phyloP scores from a whole-genome alignment of 352 stramenopile species.

The Phytophthora pini region DNA sequence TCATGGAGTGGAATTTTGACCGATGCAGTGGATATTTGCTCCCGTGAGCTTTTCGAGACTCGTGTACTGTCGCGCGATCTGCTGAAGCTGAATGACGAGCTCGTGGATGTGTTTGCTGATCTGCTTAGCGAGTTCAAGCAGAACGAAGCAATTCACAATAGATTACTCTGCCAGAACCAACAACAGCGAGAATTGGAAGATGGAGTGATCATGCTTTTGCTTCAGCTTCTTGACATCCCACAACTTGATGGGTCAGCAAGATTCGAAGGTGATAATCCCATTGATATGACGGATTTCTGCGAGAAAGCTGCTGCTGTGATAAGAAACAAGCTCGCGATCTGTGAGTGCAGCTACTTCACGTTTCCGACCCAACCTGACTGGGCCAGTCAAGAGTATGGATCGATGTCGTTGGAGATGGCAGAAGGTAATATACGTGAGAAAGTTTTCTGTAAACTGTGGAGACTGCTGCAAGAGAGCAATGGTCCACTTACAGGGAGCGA shows the following conservation, averaged over 20 bases:
- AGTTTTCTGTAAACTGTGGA: constrained; percentile 23
- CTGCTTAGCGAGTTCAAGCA: constrained; percentile 25
- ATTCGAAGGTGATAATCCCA: not conserved
- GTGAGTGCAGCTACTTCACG: constrained; percentile 24
- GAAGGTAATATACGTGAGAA: not conserved
- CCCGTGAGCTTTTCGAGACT: constrained; percentile 26
- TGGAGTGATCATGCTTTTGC: constrained; percentile 1
- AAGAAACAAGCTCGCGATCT: constrained; percentile 21
- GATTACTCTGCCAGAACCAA: not conserved
- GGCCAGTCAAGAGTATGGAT: constrained; percentile 24
- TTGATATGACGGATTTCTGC: constrained; percentile 7
- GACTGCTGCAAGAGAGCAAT: constrained; percentile 13
- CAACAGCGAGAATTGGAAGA: constrained; percentile 3
- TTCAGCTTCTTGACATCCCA: constrained; percentile 2
- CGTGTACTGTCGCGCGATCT: constrained; percentile 41
- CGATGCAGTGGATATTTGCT: constrained; percentile 19
- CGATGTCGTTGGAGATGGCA: constrained; percentile 6
- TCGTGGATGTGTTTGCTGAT: constrained; percentile 33
- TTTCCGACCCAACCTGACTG: constrained; percentile 28
- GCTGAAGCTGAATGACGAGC: constrained; percentile 42
- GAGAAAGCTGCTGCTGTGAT: constrained; percentile 21
- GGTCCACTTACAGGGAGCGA: constrained; percentile 10
- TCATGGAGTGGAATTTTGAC: constrained; percentile 20
- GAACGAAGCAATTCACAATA: not conserved
- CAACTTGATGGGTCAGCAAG: not conserved